phyloP scores from a whole-genome alignment of 257 asterid genomes.

The Fraxinus cuspidata region DNA sequence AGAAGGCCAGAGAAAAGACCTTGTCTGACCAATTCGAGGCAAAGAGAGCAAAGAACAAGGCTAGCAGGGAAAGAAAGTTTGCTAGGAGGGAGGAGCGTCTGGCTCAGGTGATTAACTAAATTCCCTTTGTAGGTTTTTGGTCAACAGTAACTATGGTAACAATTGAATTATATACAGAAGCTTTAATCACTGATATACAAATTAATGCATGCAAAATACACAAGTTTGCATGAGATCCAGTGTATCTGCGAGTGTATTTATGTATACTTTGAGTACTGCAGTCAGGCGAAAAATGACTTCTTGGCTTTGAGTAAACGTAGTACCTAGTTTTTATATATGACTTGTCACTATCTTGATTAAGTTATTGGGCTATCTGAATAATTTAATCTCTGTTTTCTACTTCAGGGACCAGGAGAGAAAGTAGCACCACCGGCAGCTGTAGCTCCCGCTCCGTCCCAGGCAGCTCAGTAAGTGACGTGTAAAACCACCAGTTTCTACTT shows the following conservation, averaged over 20 bases:
- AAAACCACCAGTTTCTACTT: not conserved
- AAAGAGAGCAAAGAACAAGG: conserved; percentile 49
- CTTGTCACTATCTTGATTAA: no score
- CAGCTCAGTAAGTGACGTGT: conserved; percentile 36
- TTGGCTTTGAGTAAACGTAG: no score
- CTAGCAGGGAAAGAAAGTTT: conserved; percentile 50
- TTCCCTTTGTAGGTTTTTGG: not conserved
- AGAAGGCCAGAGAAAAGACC: conserved; percentile 31
- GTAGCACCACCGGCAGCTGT: conserved; percentile 36
- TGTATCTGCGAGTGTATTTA: not conserved
- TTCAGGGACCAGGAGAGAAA: conserved; percentile 54
- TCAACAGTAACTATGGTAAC: not conserved
- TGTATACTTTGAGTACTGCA: not conserved
- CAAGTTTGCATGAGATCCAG: not conserved
- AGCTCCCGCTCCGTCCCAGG: conserved; percentile 36
- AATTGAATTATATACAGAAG: not conserved
- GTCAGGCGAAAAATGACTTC: no score
- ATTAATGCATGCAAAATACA: not conserved
- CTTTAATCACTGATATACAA: not conserved
- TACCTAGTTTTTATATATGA: not conserved
- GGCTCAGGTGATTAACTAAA: conserved; percentile 36
- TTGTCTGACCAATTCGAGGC: conserved; percentile 29
- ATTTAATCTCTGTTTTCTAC: not conserved
- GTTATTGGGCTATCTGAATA: not conserved
- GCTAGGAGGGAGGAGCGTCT: conserved; percentile 54